phyloP scores from a whole-genome alignment of 148 eudicot genomes.

The Persicaria maculosa region DNA sequence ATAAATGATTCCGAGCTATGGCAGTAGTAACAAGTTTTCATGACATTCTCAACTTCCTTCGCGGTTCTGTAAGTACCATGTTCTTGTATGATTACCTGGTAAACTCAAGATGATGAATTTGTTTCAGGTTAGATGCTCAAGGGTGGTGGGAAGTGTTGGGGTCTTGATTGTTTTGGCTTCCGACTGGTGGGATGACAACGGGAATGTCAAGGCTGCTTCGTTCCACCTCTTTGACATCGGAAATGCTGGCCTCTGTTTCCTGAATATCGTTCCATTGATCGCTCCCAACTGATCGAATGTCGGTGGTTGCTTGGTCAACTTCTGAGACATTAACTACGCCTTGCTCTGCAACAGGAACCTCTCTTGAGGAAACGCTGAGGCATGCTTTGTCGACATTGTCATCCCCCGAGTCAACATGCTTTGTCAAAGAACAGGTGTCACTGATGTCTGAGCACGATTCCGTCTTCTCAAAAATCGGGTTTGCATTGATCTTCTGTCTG shows the following conservation, averaged over 20 bases:
- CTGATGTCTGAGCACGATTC: no score
- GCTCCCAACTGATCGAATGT: constrained; percentile 42
- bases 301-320: constrained; percentile 33
- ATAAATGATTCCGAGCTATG: constrained; percentile 5
- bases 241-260: constrained; percentile 72
- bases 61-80: not conserved
- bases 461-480: no score
- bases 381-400: no score
- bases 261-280: constrained; percentile 89
- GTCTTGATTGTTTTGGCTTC: constrained; percentile 14
- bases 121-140: constrained; percentile 2
- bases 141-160: constrained; percentile 4
- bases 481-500: no score
- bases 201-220: constrained; percentile 65
- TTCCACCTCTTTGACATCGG: constrained; percentile 86
- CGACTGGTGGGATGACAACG: constrained; percentile 42
- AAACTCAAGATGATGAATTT: not conserved
- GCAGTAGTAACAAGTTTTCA: not conserved
- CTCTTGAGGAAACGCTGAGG: constrained; percentile 40
- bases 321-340: constrained; percentile 28
- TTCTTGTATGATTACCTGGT: constrained; percentile 10
- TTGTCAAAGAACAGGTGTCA: no score
- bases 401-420: no score
- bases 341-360: constrained; percentile 49
- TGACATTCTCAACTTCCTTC: not conserved